Base-by-base conservation (phyloP, 2,329 filamentous ascomycete genomes). In the Exophiala dermatitidis region DNA sequence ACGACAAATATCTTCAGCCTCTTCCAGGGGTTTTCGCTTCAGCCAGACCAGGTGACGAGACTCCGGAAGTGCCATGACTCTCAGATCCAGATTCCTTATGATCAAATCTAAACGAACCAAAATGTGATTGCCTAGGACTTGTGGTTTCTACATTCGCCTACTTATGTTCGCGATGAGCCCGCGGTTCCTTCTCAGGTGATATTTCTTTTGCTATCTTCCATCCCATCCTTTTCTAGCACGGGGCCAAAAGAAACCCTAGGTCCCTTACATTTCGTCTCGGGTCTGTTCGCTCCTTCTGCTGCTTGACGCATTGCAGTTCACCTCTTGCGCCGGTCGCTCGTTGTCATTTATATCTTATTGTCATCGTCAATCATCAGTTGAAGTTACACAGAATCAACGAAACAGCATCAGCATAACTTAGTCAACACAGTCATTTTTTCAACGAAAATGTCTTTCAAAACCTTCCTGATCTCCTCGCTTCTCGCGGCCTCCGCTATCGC, bases 311-410 rank as follows among this genome's bases (percentile, higher is more conserved):
- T 46, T 54, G 57, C 57, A 59, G 51, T 57, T 55, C 40, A 44
- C 31, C 52, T 54, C 54, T 55, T 55, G 57, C 57, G 57, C 57
- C 57, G 57, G 57, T 59, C 57, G 57, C 57, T 59, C 57, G 54
- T 59, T 59, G 57, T 54, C 51, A 32, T 31, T 31, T 46, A 47
- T 43, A 49, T 38, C 44, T 43, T 46, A 26, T 48, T 46, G 5
- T 30, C 29, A 5, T 46, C 34, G 42, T 48, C 42, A 31, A 50
- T 33, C 33, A 45, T 30, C 46, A 46, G 33, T 34, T 10, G 10
- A 10, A 34, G 10, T 10, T 6, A 32, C 33, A 36, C 38, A 28
- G 41, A 38, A 48, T 36, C 37, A 31, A 45, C 50, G 30, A 46
- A 36, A 46, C 36, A 38, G 19, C 19, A 8, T n/a, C 19, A 3